These are phyloP conservation scores for Monosporascus sp. DNA, from an alignment of 2,329 filamentous ascomycete genomes.

Conservation along the genomic window DNA sequence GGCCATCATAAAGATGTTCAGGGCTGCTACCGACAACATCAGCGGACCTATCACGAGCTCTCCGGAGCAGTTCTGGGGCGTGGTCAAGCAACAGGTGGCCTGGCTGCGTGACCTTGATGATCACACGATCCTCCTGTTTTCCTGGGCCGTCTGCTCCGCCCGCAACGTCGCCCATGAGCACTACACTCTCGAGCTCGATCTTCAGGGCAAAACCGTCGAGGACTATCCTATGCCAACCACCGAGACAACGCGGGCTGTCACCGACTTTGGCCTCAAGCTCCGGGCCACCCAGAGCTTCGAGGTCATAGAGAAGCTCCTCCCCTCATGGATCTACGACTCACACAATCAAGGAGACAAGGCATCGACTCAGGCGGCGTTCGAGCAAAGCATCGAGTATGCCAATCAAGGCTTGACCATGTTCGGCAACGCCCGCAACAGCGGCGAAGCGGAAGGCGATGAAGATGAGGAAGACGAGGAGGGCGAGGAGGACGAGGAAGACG, in stretches of 20 bases:
- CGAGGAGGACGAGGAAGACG: no score
- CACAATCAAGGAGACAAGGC: background rate
- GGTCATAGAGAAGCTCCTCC: background rate
- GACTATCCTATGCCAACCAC: background rate
- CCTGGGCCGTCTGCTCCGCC: background rate
- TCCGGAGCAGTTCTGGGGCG: background rate
- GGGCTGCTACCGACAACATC: background rate
- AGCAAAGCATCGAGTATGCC: no score
- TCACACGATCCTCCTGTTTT: background rate
- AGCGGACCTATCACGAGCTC: background rate
- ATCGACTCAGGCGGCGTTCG: background rate
- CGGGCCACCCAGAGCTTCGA: background rate
- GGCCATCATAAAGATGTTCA: background rate
- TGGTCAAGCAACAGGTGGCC: background rate
- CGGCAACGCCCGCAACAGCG: no score
- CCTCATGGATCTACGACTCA: background rate
- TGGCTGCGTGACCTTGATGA: background rate
- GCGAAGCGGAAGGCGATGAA: no score
- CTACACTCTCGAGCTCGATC: background rate
- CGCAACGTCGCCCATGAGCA: background rate
- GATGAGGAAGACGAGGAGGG: no score
- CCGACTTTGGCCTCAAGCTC: background rate
- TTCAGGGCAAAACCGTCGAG: background rate
- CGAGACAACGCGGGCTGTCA: background rate
- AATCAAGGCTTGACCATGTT: no score